Evolutionary conservation across 352 stramenopile species (phyloP).

Genomic region (Lagenidium giganteum): DNA sequence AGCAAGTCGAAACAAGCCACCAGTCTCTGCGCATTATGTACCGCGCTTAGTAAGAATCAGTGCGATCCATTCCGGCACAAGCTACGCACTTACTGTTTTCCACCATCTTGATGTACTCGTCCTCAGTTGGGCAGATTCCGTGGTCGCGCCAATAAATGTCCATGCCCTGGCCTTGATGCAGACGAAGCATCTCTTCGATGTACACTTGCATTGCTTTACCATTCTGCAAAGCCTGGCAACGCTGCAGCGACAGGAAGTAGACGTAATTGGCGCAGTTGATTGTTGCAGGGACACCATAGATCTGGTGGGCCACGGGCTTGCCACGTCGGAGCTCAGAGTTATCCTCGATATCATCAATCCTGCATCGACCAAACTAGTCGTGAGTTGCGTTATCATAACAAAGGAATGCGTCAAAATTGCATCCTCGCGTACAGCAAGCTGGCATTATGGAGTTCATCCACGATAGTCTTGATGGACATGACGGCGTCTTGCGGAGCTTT

Average conservation of each 20-base stretch:
- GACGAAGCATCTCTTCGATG: slow-evolving; percentile 90
- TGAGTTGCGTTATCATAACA: too few species aligned
- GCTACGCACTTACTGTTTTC: slow-evolving; percentile 86
- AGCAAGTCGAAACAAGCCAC: slow-evolving; percentile 92
- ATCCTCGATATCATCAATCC: slow-evolving; percentile 97
- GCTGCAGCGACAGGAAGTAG: slow-evolving; percentile 94
- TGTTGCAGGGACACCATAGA: slow-evolving; percentile 91
- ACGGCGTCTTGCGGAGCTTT: slow-evolving; percentile 41
- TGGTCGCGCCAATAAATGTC: slow-evolving; percentile 93
- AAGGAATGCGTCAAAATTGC: neutral
- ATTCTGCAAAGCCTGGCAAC: slow-evolving; percentile 80
- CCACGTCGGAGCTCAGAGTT: slow-evolving; percentile 91
- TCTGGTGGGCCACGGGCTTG: slow-evolving; percentile 89
- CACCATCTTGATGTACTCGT: slow-evolving; percentile 91
- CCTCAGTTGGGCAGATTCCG: slow-evolving; percentile 77
- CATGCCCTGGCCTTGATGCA: slow-evolving; percentile 92
- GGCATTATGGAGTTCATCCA: slow-evolving; percentile 93
- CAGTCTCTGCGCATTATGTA: too few species aligned
- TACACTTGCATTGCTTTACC: slow-evolving; percentile 81
- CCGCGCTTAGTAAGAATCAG: neutral
- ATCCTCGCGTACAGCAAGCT: slow-evolving; percentile 64
- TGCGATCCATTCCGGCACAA: neutral
- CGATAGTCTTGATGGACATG: slow-evolving; percentile 84
- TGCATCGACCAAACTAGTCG: slow-evolving; percentile 10
- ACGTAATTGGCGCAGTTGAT: slow-evolving; percentile 98